These are phyloP conservation scores for Camellia japonica DNA, from an alignment of 148 eudicot genomes.

Conservation along the genomic window DNA sequence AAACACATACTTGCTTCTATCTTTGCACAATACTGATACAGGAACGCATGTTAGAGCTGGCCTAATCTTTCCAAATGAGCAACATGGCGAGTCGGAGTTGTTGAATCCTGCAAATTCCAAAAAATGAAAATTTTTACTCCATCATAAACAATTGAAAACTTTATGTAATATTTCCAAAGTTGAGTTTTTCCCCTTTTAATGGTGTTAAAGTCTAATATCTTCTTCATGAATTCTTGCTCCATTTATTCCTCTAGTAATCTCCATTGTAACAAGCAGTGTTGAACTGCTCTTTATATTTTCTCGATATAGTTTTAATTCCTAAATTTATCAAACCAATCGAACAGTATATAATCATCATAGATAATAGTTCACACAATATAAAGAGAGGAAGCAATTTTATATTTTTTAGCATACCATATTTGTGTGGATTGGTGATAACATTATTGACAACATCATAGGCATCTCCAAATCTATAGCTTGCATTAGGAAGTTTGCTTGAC, in stretches of 20 bases:
- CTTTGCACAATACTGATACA: constrained; percentile 62
- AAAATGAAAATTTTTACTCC: not conserved
- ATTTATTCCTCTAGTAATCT: too few species aligned
- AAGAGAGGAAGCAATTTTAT: not conserved
- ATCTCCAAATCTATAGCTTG: constrained; percentile 67
- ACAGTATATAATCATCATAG: too few species aligned
- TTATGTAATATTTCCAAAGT: too few species aligned
- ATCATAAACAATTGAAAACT: not conserved
- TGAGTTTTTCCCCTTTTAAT: too few species aligned
- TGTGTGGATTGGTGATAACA: constrained; percentile 62
- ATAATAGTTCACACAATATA: not conserved
- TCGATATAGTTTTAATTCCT: too few species aligned
- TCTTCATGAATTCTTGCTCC: too few species aligned
- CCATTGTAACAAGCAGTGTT: not conserved
- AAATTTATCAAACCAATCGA: too few species aligned
- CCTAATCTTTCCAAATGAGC: constrained; percentile 73
- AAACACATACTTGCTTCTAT: constrained; percentile 81
- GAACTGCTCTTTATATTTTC: too few species aligned
- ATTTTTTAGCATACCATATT: constrained; percentile 44
- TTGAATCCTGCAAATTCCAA: constrained; percentile 45
- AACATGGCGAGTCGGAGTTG: constrained; percentile 82
- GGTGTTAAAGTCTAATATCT: too few species aligned
- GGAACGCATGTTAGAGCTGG: constrained; percentile 89
- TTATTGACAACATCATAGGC: constrained; percentile 81
- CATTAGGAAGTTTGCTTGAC: constrained; percentile 54